A percentile compares a stretch with the other conserved stretches of the same genome.
These are phyloP conservation scores for Oryza australiensis DNA, from an alignment of 176 grass and related monocot species.

Conservation along the genomic window DNA sequence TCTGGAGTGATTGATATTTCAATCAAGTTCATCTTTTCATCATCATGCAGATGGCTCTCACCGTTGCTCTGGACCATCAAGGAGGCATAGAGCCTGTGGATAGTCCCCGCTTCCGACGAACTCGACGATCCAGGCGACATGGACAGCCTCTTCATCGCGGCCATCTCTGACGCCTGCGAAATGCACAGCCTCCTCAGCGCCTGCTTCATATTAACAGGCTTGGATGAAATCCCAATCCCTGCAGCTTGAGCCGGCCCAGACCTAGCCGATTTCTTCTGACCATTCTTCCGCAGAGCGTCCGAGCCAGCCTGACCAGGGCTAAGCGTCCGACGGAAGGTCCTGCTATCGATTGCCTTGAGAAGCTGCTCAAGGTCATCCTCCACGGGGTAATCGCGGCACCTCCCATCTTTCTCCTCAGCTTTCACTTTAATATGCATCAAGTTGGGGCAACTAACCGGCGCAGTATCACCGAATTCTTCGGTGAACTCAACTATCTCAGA, in stretches of 20 bases:
- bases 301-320: constrained; percentile 43
- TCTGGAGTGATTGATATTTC: constrained; percentile 63
- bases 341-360: constrained; percentile 72
- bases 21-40: constrained; percentile 72
- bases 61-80: constrained; percentile 69
- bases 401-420: constrained; percentile 44
- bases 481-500: constrained; percentile 93
- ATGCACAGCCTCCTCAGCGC: constrained; percentile 81
- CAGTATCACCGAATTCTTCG: constrained; percentile 50
- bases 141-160: constrained; percentile 68
- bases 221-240: constrained; percentile 72
- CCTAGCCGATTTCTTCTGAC: constrained; percentile 53
- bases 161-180: constrained; percentile 97
- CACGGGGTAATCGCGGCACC: constrained; percentile 37
- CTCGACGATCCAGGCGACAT: constrained; percentile 60
- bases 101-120: constrained; percentile 81
- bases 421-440: constrained; percentile 62
- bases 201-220: constrained; percentile 88
- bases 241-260: constrained; percentile 44
- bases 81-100: constrained; percentile 82
- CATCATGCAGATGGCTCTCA: constrained; percentile 34
- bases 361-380: constrained; percentile 76
- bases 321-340: constrained; percentile 43
- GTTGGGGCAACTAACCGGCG: constrained; percentile 41
- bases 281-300: constrained; percentile 43